Base-by-base conservation (phyloP, 2,329 filamentous ascomycete genomes). In the Botrytis porri region DNA sequence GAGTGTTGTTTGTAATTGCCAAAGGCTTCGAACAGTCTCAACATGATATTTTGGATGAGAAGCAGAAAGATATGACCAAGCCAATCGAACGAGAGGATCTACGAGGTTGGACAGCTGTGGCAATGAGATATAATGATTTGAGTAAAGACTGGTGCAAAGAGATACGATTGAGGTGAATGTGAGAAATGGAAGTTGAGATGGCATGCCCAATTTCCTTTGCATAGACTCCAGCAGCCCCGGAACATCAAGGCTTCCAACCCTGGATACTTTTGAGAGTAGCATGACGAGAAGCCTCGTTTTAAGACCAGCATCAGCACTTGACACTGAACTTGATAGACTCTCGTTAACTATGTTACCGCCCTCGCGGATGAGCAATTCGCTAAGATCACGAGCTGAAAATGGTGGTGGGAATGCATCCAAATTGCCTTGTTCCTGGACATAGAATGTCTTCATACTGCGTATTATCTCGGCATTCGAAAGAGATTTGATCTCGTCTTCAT, bases 31-130 rank as follows among this genome's bases (percentile, higher is more conserved):
- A 14, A 97, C 93, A 29, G 94, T 91, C 83, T 99, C 97, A 45
- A 99, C 95, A 79, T 98, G 96, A 77, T 95, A 97, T 80, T 97
- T 97, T 0, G 95, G 94, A 75, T 91, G 90, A 20, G 90, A 86
- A n/a, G 93, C 91, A 0, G 94, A 93, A 57, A 99, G 83, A 78
- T 93, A 94, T 8, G 84, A 82, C 96, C 96, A 99, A 0, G 95
- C 86, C 72, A 91, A 88, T 2, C 85, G 85, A 25, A 96, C 90
- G 35, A 98, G 83, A 41, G 88, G 86, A 32, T 89, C 86, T 8
- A 95, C 88, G 14, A 97, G 83, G 72, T 84, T 86, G 72, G 86
- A 91, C 67, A 91, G 80, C 37, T 89, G 86, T n/a, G 82, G 78
- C 8, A 81, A 76, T 12, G 84, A 80, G 61, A 91, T 86, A 67